phyloP scores from a whole-genome alignment of 495 filamentous ascomycete species.

The Penicillium chermesinum region DNA sequence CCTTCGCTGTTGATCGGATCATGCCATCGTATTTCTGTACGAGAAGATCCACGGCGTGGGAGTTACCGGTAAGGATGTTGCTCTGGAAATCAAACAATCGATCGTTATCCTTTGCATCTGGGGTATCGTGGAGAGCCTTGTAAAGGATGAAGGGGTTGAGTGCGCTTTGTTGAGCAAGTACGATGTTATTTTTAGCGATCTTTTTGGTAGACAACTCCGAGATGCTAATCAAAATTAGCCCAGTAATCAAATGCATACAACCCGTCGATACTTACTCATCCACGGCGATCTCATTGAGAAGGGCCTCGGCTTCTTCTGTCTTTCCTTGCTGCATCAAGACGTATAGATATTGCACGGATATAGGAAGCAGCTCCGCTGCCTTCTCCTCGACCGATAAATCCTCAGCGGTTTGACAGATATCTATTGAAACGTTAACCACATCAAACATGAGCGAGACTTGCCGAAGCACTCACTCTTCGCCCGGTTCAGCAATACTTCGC shows the following conservation, averaged over 20 bases:
- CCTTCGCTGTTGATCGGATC: slow-evolving; percentile 56
- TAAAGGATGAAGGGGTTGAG: slow-evolving; percentile 77
- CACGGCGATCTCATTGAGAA: slow-evolving; percentile 60
- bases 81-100: slow-evolving; percentile 74
- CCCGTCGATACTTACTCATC: slow-evolving; percentile 47
- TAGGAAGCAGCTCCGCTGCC: slow-evolving; percentile 74
- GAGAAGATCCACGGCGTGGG: slow-evolving; percentile 67
- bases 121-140: slow-evolving; percentile 56
- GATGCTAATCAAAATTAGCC: slow-evolving; percentile 48
- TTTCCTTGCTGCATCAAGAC: slow-evolving; percentile 69
- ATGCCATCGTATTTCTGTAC: slow-evolving; percentile 73
- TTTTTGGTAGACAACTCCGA: slow-evolving; percentile 69
- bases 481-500: slow-evolving; percentile 72
- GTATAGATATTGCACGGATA: slow-evolving; percentile 82
- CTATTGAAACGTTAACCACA: slow-evolving; percentile 30
- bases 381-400: slow-evolving; percentile 82
- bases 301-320: slow-evolving; percentile 61
- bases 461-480: slow-evolving; percentile 52
- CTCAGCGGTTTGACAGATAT: slow-evolving; percentile 77
- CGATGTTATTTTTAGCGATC: slow-evolving; percentile 74
- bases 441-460: background rate
- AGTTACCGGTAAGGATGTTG: slow-evolving; percentile 61
- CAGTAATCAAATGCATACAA: background rate
- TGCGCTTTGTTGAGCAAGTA: slow-evolving; percentile 51
- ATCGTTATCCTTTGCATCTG: slow-evolving; percentile 57